Percentiles rank a stretch among this genome's conserved stretches.
These are phyloP conservation scores for Pyrenophora tritici-repentis DNA, from an alignment of 2,329 filamentous ascomycete genomes.

Conservation along the genomic window DNA sequence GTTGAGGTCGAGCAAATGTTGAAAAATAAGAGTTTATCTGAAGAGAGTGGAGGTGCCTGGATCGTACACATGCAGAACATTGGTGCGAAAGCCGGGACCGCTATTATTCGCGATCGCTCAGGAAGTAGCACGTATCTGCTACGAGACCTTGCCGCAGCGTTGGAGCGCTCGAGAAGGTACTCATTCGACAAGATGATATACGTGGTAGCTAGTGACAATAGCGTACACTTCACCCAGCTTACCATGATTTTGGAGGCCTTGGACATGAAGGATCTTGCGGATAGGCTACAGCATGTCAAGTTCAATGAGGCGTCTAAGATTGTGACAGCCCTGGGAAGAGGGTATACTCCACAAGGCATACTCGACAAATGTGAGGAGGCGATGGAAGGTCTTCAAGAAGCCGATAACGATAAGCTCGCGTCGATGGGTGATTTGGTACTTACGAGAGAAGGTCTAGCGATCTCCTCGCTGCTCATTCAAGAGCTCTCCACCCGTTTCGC, in stretches of 20 bases:
- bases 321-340: conserved; percentile 58
- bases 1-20: too few species aligned
- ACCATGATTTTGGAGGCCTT: conserved; percentile 78
- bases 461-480: conserved; percentile 34
- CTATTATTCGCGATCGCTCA: too few species aligned
- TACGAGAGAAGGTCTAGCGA: conserved; percentile 19
- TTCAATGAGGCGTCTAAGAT: conserved; percentile 68
- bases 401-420: conserved; percentile 24
- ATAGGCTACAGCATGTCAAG: conserved; percentile 74
- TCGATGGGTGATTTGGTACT: conserved; percentile 24
- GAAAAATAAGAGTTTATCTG: too few species aligned
- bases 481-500: conserved; percentile 33
- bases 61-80: too few species aligned
- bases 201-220: conserved; percentile 73
- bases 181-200: conserved; percentile 81
- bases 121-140: too few species aligned
- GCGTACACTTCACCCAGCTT: conserved; percentile 73
- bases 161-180: conserved; percentile 65
- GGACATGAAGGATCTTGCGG: conserved; percentile 68
- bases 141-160: conserved; percentile 58
- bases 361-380: conserved; percentile 53
- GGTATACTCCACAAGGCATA: conserved; percentile 70
- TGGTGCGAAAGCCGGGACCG: too few species aligned
- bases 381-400: conserved; percentile 20
- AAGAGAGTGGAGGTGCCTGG: too few species aligned